Evolutionary conservation across 768 basidiomycete species (phyloP).

Genomic region (Pleurotus cornucopiae): DNA sequence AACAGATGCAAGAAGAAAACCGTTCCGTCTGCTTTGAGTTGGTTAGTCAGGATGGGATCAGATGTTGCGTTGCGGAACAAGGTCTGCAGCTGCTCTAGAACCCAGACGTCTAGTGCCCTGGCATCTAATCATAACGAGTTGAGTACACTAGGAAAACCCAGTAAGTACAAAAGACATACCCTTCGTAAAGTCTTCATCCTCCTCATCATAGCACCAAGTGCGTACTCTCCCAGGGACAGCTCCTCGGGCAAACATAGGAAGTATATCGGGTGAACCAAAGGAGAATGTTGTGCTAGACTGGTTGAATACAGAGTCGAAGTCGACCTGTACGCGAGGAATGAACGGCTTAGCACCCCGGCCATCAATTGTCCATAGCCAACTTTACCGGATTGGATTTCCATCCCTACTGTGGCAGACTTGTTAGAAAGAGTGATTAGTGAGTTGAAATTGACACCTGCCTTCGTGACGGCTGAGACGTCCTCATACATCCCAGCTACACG

Average conservation of each 20-base stretch:
- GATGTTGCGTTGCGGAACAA: conserved; percentile 63
- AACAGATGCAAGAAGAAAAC: conserved; percentile 84
- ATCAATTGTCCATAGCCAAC: too few species aligned
- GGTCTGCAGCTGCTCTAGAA: conserved; percentile 58
- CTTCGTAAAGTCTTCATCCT: conserved; percentile 84
- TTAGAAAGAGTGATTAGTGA: not conserved
- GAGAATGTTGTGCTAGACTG: conserved; percentile 74
- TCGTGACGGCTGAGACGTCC: conserved; percentile 84
- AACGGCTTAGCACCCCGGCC: not conserved
- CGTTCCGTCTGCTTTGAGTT: conserved; percentile 55
- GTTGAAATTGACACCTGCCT: conserved; percentile 38
- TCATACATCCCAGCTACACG: conserved; percentile 79
- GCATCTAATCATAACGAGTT: conserved; percentile 47
- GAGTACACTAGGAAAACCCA: not conserved
- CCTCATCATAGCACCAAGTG: conserved; percentile 73
- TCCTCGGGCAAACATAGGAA: conserved; percentile 83
- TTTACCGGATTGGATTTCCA: conserved; percentile 82
- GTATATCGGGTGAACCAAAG: conserved; percentile 85
- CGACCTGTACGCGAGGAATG: conserved; percentile 37
- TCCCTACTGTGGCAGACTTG: conserved; percentile 40
- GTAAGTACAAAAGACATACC: conserved; percentile 30
- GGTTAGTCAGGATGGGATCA: conserved; percentile 40
- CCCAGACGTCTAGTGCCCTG: conserved; percentile 75
- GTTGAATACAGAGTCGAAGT: conserved; percentile 89
- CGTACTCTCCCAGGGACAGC: conserved; percentile 66